phyloP scores from a whole-genome alignment of 768 basidiomycete genomes.

The Podaxis rugospora region DNA sequence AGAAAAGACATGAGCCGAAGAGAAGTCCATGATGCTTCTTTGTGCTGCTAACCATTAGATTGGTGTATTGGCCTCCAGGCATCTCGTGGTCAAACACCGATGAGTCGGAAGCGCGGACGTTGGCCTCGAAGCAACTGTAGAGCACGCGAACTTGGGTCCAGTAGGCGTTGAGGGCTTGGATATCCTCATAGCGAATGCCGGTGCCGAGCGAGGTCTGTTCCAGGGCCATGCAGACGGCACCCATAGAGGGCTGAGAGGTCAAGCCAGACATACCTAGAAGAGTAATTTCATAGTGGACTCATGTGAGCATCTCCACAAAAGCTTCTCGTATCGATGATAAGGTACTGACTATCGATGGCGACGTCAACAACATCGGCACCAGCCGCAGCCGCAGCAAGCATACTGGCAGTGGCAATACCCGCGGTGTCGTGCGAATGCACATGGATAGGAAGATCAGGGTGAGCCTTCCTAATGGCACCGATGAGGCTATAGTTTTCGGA shows the following conservation, averaged over 20 bases:
- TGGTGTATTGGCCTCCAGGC: slow-evolving; percentile 97
- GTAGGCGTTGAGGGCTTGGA: slow-evolving; percentile 95
- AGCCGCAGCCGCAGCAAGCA: slow-evolving; percentile 94
- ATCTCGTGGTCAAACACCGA: slow-evolving; percentile 99
- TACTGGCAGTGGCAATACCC: slow-evolving; percentile 95
- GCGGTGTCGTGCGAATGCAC: slow-evolving; percentile 99
- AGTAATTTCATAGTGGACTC: slow-evolving; percentile 2
- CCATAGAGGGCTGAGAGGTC: slow-evolving; percentile 99
- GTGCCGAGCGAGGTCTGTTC: slow-evolving; percentile 94
- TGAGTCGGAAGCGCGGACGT: slow-evolving; percentile 94
- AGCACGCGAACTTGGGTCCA: slow-evolving; percentile 97
- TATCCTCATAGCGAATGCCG: slow-evolving; percentile 94
- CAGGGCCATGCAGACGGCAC: slow-evolving; percentile 89
- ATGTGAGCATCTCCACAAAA: slow-evolving; percentile 12
- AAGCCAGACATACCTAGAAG: slow-evolving; percentile 90
- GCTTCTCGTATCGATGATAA: neutral
- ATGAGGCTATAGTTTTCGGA: slow-evolving; percentile 59
- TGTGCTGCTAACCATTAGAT: slow-evolving; percentile 70
- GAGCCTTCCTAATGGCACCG: slow-evolving; percentile 90
- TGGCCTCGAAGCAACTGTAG: slow-evolving; percentile 97
- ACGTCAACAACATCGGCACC: slow-evolving; percentile 98
- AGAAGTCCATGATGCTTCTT: slow-evolving; percentile 12
- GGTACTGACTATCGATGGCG: slow-evolving; percentile 90
- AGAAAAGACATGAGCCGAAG: slow-evolving; percentile 17
- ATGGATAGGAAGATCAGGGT: slow-evolving; percentile 97